Evolutionary conservation across 2,329 filamentous ascomycete species (phyloP).

Genomic region (Botrytis pseudocinerea): DNA sequence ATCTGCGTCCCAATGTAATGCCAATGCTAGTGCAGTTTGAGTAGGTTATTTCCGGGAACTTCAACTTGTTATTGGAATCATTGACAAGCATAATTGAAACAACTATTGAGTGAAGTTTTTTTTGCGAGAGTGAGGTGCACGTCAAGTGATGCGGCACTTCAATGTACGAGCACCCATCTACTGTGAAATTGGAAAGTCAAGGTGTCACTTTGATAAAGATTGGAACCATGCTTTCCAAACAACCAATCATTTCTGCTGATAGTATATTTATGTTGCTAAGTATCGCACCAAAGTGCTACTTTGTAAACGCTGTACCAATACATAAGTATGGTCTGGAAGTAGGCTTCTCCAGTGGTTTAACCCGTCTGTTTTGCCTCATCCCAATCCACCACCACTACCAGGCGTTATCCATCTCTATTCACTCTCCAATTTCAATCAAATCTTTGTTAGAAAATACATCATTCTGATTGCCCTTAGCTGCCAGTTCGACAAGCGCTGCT

Average conservation of each 20-base stretch:
- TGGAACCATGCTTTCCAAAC: neutral
- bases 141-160: neutral
- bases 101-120: neutral
- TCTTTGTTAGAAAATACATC: neutral
- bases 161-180: neutral
- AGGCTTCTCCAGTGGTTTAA: neutral
- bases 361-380: neutral
- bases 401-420: too few relatives aligned
- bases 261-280: neutral
- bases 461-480: too few relatives aligned
- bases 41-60: neutral
- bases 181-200: neutral
- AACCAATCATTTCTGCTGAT: neutral
- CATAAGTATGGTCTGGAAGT: neutral
- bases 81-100: neutral
- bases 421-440: neutral
- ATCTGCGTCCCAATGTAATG: neutral
- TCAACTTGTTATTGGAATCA: neutral
- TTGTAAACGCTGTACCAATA: neutral
- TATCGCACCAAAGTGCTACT: neutral
- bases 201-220: neutral
- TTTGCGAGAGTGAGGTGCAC: neutral
- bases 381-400: too few relatives aligned
- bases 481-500: too few relatives aligned
- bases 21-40: neutral